Evolutionary conservation across 257 asterid genomes (phyloP).

Genomic region (Mitragyna speciosa): DNA sequence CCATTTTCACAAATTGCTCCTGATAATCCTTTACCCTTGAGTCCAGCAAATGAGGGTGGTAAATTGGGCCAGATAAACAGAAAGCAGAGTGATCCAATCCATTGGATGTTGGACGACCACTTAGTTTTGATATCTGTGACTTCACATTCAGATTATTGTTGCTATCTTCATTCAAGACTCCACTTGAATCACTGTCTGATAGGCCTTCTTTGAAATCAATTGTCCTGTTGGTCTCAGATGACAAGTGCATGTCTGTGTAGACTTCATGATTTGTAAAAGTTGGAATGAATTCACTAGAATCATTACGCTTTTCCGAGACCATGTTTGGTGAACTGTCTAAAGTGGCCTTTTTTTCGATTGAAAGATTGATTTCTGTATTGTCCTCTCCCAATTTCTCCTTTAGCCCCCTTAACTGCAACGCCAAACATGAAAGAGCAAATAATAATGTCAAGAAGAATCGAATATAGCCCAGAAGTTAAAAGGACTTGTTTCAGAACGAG

Average conservation of each 20-base stretch:
- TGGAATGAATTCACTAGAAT: conserved; percentile 6
- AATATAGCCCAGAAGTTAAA: neutral
- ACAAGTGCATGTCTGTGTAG: neutral
- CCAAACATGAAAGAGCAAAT: neutral
- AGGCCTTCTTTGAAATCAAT: conserved; percentile 35
- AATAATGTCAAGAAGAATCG: neutral
- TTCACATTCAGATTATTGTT: conserved; percentile 19
- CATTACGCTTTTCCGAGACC: neutral
- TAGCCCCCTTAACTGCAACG: conserved; percentile 34
- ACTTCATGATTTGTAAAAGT: conserved; percentile 9
- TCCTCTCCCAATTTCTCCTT: conserved; percentile 38
- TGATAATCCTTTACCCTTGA: conserved; percentile 17
- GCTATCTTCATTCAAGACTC: conserved; percentile 31
- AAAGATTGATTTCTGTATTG: conserved; percentile 14
- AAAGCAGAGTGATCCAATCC: conserved; percentile 19
- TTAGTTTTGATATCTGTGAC: conserved; percentile 13
- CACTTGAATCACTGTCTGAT: conserved; percentile 47
- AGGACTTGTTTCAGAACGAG: neutral
- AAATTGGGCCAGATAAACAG: conserved; percentile 23
- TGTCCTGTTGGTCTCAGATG: conserved; percentile 7
- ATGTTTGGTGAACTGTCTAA: neutral
- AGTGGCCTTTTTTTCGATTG: conserved; percentile 4
- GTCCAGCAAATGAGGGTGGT: conserved; percentile 28
- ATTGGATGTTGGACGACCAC: conserved; percentile 11
- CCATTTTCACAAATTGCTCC: conserved; percentile 27